Base-by-base conservation (phyloP, 306 rosid genomes). In the Senna siamea region DNA sequence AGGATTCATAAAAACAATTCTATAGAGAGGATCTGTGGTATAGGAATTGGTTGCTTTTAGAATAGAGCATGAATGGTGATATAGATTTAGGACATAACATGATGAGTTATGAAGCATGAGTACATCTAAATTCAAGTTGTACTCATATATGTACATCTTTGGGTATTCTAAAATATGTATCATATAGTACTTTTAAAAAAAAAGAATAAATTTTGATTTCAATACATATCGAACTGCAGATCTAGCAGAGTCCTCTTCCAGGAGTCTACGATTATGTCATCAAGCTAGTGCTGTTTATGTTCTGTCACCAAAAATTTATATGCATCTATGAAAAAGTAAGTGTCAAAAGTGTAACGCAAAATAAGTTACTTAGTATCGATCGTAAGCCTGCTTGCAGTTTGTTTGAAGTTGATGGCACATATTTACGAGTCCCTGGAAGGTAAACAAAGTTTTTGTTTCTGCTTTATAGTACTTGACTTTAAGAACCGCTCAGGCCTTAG, bases 361-460 rank as follows among this genome's bases (percentile, higher is more conserved):
- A 34, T 4, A 48, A 55, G 69, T 47, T 47, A n/a, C n/a, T n/a
- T n/a, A 46, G 19, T 38, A 26, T 26, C 56, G 22, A 47, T 9
- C 15, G 44, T 37, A 77, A 72, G 68, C 54, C 78, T 60, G 68
- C 62, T 54, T 43, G 63, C 50, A 23, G 69, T 69, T 44, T 60
- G 57, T 35, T 35, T 59, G 44, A 73, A 67, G 79, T 60, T 53
- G 76, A 76, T 60, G 73, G 72, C 59, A 60, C 73, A 32, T 40
- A 73, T 73, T 43, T n/a, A 73, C 69, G 74, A 73, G 69, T 44
- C 62, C 66, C 63, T 73, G 64, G 53, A 41, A 46, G 43, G 66
- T 77, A 67, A 55, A 70, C 61, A 53, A 68, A 52, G 67, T 66
- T 76, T 53, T 44, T 53, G 79, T 79, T 68, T 73, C 38, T 22